phyloP scores from a whole-genome alignment of 345 rosid genomes.

The Brassica incana region DNA sequence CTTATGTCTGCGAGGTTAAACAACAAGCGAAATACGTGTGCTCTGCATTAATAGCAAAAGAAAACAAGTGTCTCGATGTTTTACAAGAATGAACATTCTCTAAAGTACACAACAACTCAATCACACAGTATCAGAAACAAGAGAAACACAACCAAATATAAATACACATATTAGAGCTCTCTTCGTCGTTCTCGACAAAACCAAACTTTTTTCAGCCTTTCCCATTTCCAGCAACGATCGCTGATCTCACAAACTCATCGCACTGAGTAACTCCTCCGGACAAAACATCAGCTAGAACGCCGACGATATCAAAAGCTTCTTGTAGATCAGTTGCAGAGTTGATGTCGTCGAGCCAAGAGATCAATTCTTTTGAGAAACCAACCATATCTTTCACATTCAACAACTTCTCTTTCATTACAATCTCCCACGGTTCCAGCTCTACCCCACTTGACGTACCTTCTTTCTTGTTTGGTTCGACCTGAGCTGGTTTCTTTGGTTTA shows the following conservation, averaged over 20 bases:
- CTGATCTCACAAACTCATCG: conserved; percentile 75
- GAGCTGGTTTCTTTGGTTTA: conserved; percentile 59
- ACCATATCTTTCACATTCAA: conserved; percentile 76
- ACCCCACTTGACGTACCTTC: conserved; percentile 56
- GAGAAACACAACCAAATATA: not conserved
- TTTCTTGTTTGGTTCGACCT: conserved; percentile 27
- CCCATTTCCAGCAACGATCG: conserved; percentile 68
- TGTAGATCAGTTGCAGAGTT: conserved; percentile 68
- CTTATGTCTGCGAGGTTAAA: not conserved
- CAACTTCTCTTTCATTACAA: conserved; percentile 71
- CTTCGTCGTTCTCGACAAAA: conserved; percentile 1
- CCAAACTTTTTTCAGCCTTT: conserved; percentile 46
- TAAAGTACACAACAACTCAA: conserved; percentile 20
- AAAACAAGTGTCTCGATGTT: conserved; percentile 3
- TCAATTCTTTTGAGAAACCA: conserved; percentile 78
- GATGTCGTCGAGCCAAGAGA: conserved; percentile 86
- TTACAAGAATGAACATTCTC: conserved; percentile 17
- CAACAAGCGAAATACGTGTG: conserved; percentile 28
- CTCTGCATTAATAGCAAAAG: conserved; percentile 23
- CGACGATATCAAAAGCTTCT: conserved; percentile 85
- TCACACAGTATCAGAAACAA: conserved; percentile 19
- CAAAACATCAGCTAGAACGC: conserved; percentile 70
- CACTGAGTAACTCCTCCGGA: conserved; percentile 65
- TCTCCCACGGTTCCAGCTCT: conserved; percentile 75
- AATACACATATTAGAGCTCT: conserved; percentile 13